Evolutionary conservation across 345 rosid genomes (phyloP), one percentile per base, ranked within the genome.

Genomic region (Boechera retrofracta): DNA sequence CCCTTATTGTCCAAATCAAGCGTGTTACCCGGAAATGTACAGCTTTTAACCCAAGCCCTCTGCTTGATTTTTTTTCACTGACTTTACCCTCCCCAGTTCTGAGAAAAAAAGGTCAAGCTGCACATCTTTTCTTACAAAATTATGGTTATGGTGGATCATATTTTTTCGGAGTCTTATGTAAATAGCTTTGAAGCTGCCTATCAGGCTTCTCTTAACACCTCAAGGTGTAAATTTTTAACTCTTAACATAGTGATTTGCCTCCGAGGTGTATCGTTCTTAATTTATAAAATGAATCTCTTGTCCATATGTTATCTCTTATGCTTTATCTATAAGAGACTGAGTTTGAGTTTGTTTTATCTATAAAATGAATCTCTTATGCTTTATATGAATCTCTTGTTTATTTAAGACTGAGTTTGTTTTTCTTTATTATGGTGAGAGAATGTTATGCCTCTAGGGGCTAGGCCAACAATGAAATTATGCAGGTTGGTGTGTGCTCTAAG

Each of bases 181-280:
- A 69, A 16, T 55, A 28, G 60, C 49, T 35, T 68, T 26, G 28
- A 55, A 55, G 63, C 29, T 55, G 63, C 55, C 56, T 57, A 56
- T 42, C 33, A 44, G 65, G 65, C 65, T 57, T 57, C 55, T 31
- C 13, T 31, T 6, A 69, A 28, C 28, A 1, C 51, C 53, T 28
- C 16, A 16, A 41, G 29, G 41, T 69, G 73, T 69, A 56, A 39
- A 55, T 5, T 42, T 41, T 13, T 13, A 39, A 28, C 28, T 35
- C 28, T 13, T 32, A 33, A 59, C 39, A 0, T 15, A 28, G 32
- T 61, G 32, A 51, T 36, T 51, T 67, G 47, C 33, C 44, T 47
- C 16, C 1, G 42, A 48, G 71, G 33, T 60, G 31, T 31, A 35
- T 52, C 24, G n/a, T 35, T 33, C 44, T 42, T 47, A 65, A 32